These are phyloP conservation scores for Gossypium schwendimanii DNA, from an alignment of 441 rosid species.

Conservation along the genomic window DNA sequence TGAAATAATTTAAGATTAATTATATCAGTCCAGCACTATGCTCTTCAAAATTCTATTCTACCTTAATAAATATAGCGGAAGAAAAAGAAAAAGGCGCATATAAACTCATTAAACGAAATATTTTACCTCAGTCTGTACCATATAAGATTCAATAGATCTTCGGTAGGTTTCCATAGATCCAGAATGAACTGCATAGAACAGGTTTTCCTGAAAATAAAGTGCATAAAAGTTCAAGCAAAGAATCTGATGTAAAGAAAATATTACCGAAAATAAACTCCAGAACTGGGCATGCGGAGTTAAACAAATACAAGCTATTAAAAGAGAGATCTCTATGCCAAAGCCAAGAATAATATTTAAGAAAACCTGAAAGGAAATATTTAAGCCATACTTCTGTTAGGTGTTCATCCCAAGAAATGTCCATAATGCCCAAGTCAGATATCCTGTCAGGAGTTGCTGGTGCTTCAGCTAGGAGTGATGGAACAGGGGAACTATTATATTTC, in stretches of 20 bases:
- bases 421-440: conserved; percentile 42
- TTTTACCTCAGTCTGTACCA: conserved; percentile 60
- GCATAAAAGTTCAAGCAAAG: conserved; percentile 9
- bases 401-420: conserved; percentile 67
- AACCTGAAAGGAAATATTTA: conserved; percentile 7
- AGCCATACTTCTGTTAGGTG: conserved; percentile 70
- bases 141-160: conserved; percentile 72
- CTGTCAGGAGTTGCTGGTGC: conserved; percentile 59
- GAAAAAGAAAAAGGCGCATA: conserved; percentile 9
- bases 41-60: neutral
- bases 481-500: conserved; percentile 41
- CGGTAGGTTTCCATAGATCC: conserved; percentile 83
- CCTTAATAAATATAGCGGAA: conserved; percentile 6
- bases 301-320: conserved; percentile 2
- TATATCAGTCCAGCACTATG: neutral
- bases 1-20: neutral
- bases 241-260: neutral
- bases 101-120: conserved; percentile 9
- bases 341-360: conserved; percentile 10
- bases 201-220: conserved; percentile 69
- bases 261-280: neutral
- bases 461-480: conserved; percentile 51
- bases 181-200: conserved; percentile 80
- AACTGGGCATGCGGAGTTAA: neutral
- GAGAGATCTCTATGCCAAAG: conserved; percentile 1